These are phyloP conservation scores for Nitzschia sp. DNA, from an alignment of 108 stramenopile species.

Conservation along the genomic window DNA sequence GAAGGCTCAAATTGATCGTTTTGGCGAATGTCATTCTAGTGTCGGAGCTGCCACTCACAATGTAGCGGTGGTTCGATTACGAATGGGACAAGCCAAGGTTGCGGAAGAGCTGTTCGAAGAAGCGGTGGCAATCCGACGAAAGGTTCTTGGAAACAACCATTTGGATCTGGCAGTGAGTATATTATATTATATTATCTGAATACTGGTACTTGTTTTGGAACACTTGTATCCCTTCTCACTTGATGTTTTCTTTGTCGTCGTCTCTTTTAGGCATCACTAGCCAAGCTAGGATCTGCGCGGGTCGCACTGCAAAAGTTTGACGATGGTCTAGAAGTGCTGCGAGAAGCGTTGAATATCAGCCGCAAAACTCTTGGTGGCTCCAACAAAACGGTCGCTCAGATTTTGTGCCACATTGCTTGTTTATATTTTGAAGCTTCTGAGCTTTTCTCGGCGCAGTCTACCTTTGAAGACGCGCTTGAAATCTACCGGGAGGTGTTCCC, in stretches of 20 bases:
- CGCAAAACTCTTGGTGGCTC: slow-evolving; percentile 20
- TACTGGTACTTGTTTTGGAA: background rate
- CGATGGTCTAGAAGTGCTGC: slow-evolving; percentile 33
- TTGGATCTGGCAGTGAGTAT: slow-evolving; percentile 44
- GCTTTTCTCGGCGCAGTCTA: slow-evolving; percentile 42
- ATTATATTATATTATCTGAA: too few species aligned
- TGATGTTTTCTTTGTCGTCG: background rate
- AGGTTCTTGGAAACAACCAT: slow-evolving; percentile 30
- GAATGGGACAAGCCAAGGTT: slow-evolving; percentile 31
- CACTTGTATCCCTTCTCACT: background rate
- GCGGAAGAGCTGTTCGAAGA: slow-evolving; percentile 32
- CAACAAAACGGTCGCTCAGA: slow-evolving; percentile 40
- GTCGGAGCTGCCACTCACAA: slow-evolving; percentile 50
- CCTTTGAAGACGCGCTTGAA: slow-evolving; percentile 51
- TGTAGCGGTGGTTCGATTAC: slow-evolving; percentile 39
- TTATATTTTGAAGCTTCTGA: slow-evolving; percentile 49
- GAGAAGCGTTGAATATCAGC: slow-evolving; percentile 32
- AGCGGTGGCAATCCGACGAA: slow-evolving; percentile 34
- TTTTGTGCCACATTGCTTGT: slow-evolving; percentile 43
- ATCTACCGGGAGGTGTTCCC: slow-evolving; percentile 35
- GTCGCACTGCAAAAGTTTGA: slow-evolving; percentile 39
- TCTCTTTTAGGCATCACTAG: slow-evolving; percentile 30
- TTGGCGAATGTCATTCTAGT: slow-evolving; percentile 37
- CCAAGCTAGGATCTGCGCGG: slow-evolving; percentile 41
- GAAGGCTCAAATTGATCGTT: slow-evolving; percentile 35